phyloP scores from a whole-genome alignment of 2,329 filamentous ascomycete genomes.

The Colletotrichum liriopes region DNA sequence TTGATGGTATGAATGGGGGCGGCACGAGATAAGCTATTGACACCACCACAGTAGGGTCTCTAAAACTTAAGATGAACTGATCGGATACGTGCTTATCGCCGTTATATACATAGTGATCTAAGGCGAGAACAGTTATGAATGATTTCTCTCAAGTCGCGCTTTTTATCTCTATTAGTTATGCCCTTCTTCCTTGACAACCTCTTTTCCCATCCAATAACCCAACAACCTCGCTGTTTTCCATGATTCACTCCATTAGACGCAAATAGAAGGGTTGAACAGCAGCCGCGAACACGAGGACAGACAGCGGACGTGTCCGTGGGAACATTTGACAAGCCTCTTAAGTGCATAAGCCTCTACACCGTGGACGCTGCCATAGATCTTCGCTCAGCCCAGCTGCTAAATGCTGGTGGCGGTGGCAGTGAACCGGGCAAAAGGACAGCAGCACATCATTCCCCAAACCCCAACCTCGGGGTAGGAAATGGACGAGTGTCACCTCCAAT shows the following conservation, averaged over 20 bases:
- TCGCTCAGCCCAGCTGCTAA: conserved; percentile 5
- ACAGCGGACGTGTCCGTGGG: not conserved
- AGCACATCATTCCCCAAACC: not conserved
- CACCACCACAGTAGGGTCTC: not conserved
- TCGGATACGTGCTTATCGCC: not conserved
- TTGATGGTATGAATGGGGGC: conserved; percentile 22
- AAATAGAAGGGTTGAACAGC: not conserved
- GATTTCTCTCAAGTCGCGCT: not conserved
- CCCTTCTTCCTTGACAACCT: too few species aligned
- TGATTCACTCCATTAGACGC: too few species aligned
- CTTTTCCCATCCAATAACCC: too few species aligned
- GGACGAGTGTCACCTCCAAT: conserved; percentile 4
- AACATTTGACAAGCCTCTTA: too few species aligned
- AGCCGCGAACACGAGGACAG: not conserved
- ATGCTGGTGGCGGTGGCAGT: conserved; percentile 40
- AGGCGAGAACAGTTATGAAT: not conserved
- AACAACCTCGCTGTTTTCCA: too few species aligned
- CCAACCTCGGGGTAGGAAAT: conserved; percentile 12
- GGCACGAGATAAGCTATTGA: conserved; percentile 28
- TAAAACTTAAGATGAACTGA: conserved; percentile 2
- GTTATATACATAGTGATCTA: not conserved
- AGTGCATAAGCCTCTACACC: not conserved
- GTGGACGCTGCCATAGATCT: not conserved
- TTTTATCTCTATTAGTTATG: not conserved
- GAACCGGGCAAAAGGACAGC: not conserved